phyloP scores from a whole-genome alignment of 2,329 filamentous ascomycete species.

The Fusarium vanettenii region DNA sequence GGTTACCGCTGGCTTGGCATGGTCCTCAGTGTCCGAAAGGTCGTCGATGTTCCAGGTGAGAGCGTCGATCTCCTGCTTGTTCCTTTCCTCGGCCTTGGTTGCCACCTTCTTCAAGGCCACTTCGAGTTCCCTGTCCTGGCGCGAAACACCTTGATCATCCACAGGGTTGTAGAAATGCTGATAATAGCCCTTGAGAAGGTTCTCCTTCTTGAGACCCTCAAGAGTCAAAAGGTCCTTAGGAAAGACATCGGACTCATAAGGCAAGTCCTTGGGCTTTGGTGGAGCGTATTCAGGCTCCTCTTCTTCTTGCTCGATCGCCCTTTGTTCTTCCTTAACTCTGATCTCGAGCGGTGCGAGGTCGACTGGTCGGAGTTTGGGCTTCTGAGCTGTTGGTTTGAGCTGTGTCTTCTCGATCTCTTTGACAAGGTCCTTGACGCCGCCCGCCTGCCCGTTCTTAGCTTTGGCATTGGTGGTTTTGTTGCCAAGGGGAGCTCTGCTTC shows the following conservation, averaged over 20 bases:
- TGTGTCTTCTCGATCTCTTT: conserved; percentile 73
- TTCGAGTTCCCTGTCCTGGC: conserved; percentile 70
- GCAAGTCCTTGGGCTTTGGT: conserved; percentile 73
- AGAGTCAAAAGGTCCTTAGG: conserved; percentile 68
- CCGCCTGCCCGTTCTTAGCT: conserved; percentile 73
- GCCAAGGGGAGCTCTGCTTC: conserved; percentile 83
- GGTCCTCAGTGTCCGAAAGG: conserved; percentile 57
- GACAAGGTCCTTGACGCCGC: conserved; percentile 69
- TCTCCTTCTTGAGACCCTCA: conserved; percentile 67
- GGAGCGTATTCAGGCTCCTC: conserved; percentile 93
- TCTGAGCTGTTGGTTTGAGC: conserved; percentile 69
- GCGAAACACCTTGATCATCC: conserved; percentile 75
- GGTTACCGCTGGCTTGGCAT: conserved; percentile 3
- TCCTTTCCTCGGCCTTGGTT: conserved; percentile 72
- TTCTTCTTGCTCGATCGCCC: conserved; percentile 51
- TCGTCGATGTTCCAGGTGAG: conserved; percentile 68
- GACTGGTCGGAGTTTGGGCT: conserved; percentile 67
- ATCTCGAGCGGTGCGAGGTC: conserved; percentile 69
- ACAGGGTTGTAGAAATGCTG: conserved; percentile 70
- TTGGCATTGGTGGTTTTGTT: conserved; percentile 98
- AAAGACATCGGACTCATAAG: conserved; percentile 77
- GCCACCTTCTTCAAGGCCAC: conserved; percentile 62
- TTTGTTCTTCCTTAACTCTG: conserved; percentile 68
- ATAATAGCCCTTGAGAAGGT: conserved; percentile 71
- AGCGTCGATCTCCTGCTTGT: conserved; percentile 73